phyloP scores from a whole-genome alignment of 2,329 filamentous ascomycete genomes.

The Cladosporium austrohemisphaericum region DNA sequence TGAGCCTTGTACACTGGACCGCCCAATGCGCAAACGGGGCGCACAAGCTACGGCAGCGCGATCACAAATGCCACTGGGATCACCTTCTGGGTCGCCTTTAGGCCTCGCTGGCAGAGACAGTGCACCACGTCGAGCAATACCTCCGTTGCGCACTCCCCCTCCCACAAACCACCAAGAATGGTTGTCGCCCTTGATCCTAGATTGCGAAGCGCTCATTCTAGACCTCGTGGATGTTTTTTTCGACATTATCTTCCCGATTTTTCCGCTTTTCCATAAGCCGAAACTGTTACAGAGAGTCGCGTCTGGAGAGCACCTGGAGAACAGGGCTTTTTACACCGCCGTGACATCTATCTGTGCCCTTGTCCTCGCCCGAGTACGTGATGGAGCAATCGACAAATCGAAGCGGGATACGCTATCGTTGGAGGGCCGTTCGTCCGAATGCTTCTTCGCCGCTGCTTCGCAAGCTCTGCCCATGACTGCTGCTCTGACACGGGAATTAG shows the following conservation, averaged over 20 bases:
- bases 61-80: background rate
- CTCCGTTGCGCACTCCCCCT: background rate
- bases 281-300: slow-evolving; percentile 28
- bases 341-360: slow-evolving; percentile 36
- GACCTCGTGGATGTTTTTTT: slow-evolving; percentile 48
- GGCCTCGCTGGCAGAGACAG: background rate
- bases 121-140: background rate
- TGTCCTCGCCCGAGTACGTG: slow-evolving; percentile 44
- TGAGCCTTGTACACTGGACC: slow-evolving; percentile 42
- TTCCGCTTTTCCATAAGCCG: slow-evolving; percentile 48
- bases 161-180: background rate
- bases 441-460: slow-evolving; percentile 35
- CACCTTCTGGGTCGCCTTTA: background rate
- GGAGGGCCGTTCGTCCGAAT: slow-evolving; percentile 34
- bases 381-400: slow-evolving; percentile 40
- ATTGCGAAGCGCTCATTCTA: slow-evolving; percentile 36
- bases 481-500: background rate
- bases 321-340: slow-evolving; percentile 2
- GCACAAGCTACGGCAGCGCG: slow-evolving; percentile 27
- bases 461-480: background rate
- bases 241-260: slow-evolving; percentile 50
- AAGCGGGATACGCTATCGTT: slow-evolving; percentile 29
- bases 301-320: background rate
- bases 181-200: background rate
- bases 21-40: slow-evolving; percentile 25